Conservation (phyloP, 306 rosid species). For the Ormosia emarginata region DNA sequence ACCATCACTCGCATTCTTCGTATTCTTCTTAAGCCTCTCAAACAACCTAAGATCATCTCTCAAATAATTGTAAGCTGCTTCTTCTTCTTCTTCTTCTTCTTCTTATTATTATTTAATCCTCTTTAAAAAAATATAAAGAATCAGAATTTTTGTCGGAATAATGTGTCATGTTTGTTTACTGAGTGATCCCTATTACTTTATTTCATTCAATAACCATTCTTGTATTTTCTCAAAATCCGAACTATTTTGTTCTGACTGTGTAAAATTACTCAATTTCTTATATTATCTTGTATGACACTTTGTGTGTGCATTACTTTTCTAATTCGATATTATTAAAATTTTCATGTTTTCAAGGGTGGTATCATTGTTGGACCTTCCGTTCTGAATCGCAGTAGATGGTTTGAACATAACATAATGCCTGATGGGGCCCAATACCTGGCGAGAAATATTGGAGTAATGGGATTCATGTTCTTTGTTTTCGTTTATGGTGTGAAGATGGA, state of each 20-base stretch:
- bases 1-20: constrained; percentile 33
- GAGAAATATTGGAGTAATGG: constrained; percentile 51
- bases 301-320: neutral
- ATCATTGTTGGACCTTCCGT: constrained; percentile 73
- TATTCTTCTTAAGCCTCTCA: constrained; percentile 61
- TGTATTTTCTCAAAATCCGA: too few relatives aligned
- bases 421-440: constrained; percentile 31
- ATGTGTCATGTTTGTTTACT: too few relatives aligned
- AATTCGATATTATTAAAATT: neutral
- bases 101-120: neutral
- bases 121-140: too few relatives aligned
- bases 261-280: neutral
- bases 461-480: constrained; percentile 64
- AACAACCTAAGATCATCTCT: constrained; percentile 62
- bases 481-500: constrained; percentile 71
- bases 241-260: too few relatives aligned
- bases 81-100: neutral
- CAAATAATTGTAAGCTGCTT: constrained; percentile 60
- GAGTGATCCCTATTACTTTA: too few relatives aligned
- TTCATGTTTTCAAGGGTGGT: constrained; percentile 61
- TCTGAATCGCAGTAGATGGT: constrained; percentile 44
- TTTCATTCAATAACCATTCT: too few relatives aligned
- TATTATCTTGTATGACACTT: neutral
- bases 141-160: too few relatives aligned
- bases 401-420: neutral